phyloP scores from a whole-genome alignment of 176 grass and related monocot genomes.

The Cymbopogon citratus region DNA sequence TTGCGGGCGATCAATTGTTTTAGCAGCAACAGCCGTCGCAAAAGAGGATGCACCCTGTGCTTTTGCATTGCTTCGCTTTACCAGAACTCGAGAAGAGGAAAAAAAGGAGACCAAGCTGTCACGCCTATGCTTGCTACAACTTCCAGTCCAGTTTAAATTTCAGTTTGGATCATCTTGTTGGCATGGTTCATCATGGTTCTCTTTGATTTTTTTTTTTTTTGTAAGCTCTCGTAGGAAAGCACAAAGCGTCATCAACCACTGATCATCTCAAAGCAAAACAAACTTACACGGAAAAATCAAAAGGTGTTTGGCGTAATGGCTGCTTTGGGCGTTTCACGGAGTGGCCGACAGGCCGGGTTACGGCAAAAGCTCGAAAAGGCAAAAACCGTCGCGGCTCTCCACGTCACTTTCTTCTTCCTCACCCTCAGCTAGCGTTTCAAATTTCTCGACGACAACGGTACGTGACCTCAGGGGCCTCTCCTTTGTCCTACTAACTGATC shows the following conservation, averaged over 20 bases:
- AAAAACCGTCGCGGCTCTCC: conserved; percentile 37
- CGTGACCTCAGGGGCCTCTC: conserved; percentile 1
- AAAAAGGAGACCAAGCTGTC: conserved; percentile 21
- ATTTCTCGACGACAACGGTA: conserved; percentile 1
- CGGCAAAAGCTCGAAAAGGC: conserved; percentile 40
- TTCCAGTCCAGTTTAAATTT: conserved; percentile 5
- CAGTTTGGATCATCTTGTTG: neutral
- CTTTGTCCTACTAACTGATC: neutral
- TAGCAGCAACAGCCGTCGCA: conserved; percentile 16
- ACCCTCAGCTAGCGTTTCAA: conserved; percentile 40
- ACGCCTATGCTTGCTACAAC: conserved; percentile 17
- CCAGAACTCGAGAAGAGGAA: conserved; percentile 30
- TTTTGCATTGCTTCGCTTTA: conserved; percentile 25
- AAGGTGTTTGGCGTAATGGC: conserved; percentile 6
- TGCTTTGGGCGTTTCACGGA: conserved; percentile 19
- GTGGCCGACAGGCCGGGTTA: conserved; percentile 40
- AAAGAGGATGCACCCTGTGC: conserved; percentile 12
- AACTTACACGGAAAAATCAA: conserved; percentile 22
- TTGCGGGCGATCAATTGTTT: conserved; percentile 34
- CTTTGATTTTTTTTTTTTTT: conserved; percentile 34
- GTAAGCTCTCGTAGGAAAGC: conserved; percentile 29
- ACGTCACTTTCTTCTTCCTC: conserved; percentile 15
- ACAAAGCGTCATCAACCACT: conserved; percentile 38
- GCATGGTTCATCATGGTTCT: neutral
- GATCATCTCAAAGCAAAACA: conserved; percentile 38